Evolutionary conservation across 345 rosid genomes (phyloP).

Genomic region (Acer campestre): DNA sequence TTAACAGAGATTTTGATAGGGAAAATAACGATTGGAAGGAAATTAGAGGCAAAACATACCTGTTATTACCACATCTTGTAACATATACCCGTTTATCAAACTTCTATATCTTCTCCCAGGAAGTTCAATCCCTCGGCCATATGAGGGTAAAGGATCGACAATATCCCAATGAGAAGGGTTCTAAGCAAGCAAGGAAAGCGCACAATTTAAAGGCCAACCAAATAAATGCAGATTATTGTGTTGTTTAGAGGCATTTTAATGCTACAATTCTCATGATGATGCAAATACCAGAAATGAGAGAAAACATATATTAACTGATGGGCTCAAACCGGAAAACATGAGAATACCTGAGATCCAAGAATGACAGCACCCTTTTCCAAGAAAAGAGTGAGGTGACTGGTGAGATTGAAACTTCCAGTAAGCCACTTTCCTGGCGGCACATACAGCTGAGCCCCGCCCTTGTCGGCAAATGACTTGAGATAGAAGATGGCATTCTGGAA

Average conservation of each 20-base stretch:
- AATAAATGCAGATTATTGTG: not conserved
- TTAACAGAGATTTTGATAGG: not conserved
- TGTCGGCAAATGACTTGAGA: conserved; percentile 91
- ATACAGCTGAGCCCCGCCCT: conserved; percentile 98
- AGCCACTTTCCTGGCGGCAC: conserved; percentile 92
- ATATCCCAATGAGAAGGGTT: conserved; percentile 82
- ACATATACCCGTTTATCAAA: conserved; percentile 78
- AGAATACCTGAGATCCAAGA: conserved; percentile 84
- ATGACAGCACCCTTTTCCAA: conserved; percentile 84
- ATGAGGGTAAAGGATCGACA: conserved; percentile 80
- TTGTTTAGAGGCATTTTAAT: not conserved
- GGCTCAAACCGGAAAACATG: not conserved
- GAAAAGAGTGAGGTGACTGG: conserved; percentile 95
- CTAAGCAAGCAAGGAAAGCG: conserved; percentile 38
- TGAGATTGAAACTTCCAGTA: conserved; percentile 89
- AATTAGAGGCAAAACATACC: conserved; percentile 37
- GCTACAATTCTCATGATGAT: not conserved
- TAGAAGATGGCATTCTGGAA: conserved; percentile 94
- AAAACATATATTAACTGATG: not conserved
- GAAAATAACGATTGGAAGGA: not conserved
- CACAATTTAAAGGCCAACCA: not conserved
- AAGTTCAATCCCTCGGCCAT: conserved; percentile 85
- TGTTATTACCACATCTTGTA: conserved; percentile 77
- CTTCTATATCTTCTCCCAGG: conserved; percentile 78
- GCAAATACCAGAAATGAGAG: not conserved